phyloP scores from a whole-genome alignment of 176 grass and related monocot species.

The Metroxylon sagu region DNA sequence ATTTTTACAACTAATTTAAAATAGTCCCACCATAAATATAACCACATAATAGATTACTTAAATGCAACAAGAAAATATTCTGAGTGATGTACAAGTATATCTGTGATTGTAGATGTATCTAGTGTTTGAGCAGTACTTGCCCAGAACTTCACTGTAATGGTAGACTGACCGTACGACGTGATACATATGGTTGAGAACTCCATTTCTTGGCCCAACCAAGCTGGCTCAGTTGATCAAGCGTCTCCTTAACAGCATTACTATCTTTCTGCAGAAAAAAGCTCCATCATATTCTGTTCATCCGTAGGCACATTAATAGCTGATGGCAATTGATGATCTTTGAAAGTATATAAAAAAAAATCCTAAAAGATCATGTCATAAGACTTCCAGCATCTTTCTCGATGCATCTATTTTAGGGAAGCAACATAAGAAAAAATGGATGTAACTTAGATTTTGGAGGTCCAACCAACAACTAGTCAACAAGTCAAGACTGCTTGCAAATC shows the following conservation, averaged over 20 bases:
- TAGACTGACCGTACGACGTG: constrained; percentile 84
- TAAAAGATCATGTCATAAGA: no score
- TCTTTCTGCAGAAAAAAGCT: constrained; percentile 52
- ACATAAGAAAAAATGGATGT: no score
- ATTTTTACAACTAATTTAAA: constrained; percentile 11
- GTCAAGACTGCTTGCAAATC: no score
- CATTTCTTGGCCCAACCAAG: constrained; percentile 81
- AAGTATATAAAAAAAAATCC: background rate
- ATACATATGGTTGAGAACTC: constrained; percentile 91
- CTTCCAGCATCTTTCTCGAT: no score
- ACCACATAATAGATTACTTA: background rate
- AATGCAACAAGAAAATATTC: background rate
- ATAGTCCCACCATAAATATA: background rate
- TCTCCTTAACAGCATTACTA: constrained; percentile 44
- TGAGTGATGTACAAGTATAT: constrained; percentile 7
- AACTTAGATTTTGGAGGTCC: no score
- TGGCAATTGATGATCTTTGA: background rate
- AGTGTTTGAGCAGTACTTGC: constrained; percentile 23
- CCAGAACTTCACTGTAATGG: constrained; percentile 21
- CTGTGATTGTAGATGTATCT: background rate
- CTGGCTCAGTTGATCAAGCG: constrained; percentile 62
- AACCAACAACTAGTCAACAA: no score
- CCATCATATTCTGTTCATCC: background rate
- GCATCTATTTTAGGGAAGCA: no score
- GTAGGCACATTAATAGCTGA: background rate